Evolutionary conservation across 345 rosid genomes (phyloP), one percentile per base, ranked within the genome.

Genomic region (Brassica incana): DNA sequence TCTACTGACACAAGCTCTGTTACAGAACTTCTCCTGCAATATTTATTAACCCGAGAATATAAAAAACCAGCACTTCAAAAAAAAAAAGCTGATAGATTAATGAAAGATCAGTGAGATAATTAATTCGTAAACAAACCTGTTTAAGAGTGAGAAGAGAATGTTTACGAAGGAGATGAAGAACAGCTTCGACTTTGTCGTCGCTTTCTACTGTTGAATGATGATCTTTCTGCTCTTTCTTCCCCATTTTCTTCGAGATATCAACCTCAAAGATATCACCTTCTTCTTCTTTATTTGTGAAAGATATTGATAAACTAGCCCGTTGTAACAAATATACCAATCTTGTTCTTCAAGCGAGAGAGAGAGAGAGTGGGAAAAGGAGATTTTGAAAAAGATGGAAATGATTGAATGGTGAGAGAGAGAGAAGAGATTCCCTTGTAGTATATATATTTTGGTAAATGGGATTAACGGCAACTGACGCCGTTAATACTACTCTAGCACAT

Each of bases 11-110:
- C 98, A 94, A 63, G 81, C 87, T 5, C 71, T 84, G 86, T 83
- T 87, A 81, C 98, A 94, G 85, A 89, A 94, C 83, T 89, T 90
- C 92, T 94, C 97, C 98, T 94, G 91, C 85, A 30, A 14, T 12
- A 65, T 59, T 5, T 15, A 16, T 40, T 15, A 60, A 80, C 6
- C 52, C 45, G 56, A 12, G 20, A 59, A 25, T 29, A 45, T 45
- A 10, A 36, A 32, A 16, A 58, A 5, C 48, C 14, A 32, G 61
- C 43, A 56, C n/a, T 48, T 18, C 12, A 61, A 43, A 32, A 6
- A 1, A 12, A 45, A 32, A 6, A 1, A 12, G 1, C 8, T 52
- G 8, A 14, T 2, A n/a, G n/a, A 56, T 3, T 1, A 65, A 25
- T 9, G 40, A 23, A 43, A 48, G 14, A 79, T 9, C 2, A 61